Conservation (phyloP, 331 rosid species). For the Arachis monticola region DNA sequence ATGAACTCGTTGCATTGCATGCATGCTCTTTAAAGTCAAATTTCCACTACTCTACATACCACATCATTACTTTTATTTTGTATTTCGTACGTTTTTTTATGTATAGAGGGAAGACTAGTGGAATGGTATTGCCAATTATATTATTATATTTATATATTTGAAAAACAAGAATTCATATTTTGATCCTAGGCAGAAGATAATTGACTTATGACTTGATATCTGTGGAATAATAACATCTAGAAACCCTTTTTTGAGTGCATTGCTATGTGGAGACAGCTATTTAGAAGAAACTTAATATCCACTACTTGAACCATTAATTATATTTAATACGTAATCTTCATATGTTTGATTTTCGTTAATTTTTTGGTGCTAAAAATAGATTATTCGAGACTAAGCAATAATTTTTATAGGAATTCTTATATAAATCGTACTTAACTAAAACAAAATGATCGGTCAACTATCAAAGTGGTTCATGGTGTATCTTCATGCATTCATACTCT, state of each 20-base stretch:
- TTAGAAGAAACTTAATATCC: background rate
- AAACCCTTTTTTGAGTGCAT: background rate
- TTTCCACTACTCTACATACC: slow-evolving; percentile 20
- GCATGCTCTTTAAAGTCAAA: slow-evolving; percentile 29
- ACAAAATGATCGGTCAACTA: too few species aligned
- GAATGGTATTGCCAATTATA: background rate
- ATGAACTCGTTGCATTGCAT: background rate
- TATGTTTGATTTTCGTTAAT: too few species aligned
- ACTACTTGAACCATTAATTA: too few species aligned
- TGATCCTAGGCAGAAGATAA: slow-evolving; percentile 2
- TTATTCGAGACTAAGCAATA: too few species aligned
- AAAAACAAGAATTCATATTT: too few species aligned
- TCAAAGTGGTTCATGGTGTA: too few species aligned
- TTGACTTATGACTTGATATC: slow-evolving; percentile 8
- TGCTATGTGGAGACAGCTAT: background rate
- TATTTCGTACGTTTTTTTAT: slow-evolving; percentile 4
- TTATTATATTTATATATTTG: too few species aligned
- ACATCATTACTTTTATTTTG: slow-evolving; percentile 9
- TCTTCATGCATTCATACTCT: too few species aligned
- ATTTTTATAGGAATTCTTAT: too few species aligned
- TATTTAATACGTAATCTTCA: too few species aligned
- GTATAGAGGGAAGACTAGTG: background rate
- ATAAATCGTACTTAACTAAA: too few species aligned
- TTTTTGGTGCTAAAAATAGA: too few species aligned
- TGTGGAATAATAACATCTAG: background rate